phyloP scores from a whole-genome alignment of 192 early-diverging fungal species.

The Backusella liffmaniae region DNA sequence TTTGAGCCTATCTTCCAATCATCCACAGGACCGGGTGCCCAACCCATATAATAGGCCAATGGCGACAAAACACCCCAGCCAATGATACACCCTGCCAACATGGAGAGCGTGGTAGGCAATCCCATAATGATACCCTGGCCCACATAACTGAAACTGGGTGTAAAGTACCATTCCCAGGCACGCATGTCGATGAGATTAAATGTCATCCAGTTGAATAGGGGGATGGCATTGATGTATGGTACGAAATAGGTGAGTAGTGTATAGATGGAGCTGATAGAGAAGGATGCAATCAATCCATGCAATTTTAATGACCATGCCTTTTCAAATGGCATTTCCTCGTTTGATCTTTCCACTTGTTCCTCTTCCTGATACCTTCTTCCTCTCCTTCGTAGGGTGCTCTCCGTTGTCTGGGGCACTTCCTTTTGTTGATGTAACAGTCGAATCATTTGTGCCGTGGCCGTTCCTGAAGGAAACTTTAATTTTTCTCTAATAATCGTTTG shows the following conservation, averaged over 20 bases:
- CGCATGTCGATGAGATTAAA: conserved; percentile 49
- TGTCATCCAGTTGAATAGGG: conserved; percentile 53
- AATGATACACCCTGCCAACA: conserved; percentile 65
- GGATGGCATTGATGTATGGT: conserved; percentile 54
- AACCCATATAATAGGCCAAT: conserved; percentile 59
- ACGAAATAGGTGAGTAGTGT: conserved; percentile 63
- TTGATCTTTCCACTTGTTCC: neutral
- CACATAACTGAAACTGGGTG: conserved; percentile 73
- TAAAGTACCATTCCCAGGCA: conserved; percentile 71
- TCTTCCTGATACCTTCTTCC: neutral
- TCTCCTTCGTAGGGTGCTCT: neutral
- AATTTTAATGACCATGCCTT: conserved; percentile 64
- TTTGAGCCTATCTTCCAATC: conserved; percentile 69
- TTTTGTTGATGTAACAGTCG: conserved; percentile 60
- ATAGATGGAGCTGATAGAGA: conserved; percentile 60
- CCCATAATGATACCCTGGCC: conserved; percentile 85
- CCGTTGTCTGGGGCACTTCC: neutral
- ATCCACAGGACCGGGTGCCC: conserved; percentile 69
- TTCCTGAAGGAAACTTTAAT: conserved; percentile 83
- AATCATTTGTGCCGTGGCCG: conserved; percentile 84
- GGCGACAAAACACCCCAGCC: conserved; percentile 79
- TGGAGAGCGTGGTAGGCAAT: conserved; percentile 67
- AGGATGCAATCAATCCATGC: conserved; percentile 50
- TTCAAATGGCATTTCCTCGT: conserved; percentile 26
- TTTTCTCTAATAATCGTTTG: conserved; percentile 82